A percentile compares a stretch with the other conserved stretches of the same genome.
Evolutionary conservation across 2,329 filamentous ascomycete genomes (phyloP).

Genomic region (Verticillium nubilum): DNA sequence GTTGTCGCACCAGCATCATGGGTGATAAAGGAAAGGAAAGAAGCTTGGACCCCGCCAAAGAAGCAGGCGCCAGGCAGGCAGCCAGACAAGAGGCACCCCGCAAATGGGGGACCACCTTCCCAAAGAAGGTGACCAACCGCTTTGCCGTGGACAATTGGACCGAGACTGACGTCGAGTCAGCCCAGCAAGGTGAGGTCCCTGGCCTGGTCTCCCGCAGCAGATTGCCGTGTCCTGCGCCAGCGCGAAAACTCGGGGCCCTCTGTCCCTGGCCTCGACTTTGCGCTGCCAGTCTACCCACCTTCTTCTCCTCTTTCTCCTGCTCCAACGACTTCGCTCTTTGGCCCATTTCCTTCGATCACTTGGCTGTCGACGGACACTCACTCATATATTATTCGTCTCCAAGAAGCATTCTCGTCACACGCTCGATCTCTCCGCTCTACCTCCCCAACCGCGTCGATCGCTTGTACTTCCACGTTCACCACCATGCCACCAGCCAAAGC

Average conservation of each 20-base stretch:
- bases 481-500: slow-evolving; percentile 42
- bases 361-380: not conserved
- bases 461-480: not conserved
- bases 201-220: not conserved
- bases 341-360: not conserved
- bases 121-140: not conserved
- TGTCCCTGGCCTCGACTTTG: not conserved
- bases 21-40: not conserved
- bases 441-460: not conserved
- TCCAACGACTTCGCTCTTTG: not conserved
- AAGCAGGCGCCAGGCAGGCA: not conserved
- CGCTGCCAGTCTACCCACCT: not conserved
- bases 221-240: not conserved
- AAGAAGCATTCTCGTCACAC: not conserved
- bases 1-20: not conserved
- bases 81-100: not conserved
- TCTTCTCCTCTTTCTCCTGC: not conserved
- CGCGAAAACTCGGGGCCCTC: not conserved
- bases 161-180: not conserved
- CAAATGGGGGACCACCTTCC: not conserved
- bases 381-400: not conserved
- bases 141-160: not conserved
- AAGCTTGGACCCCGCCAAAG: not conserved
- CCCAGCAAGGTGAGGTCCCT: not conserved
- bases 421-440: not conserved